Conservation (phyloP, 2,329 filamentous ascomycete genomes). For the Mycosphaerella arachidis region DNA sequence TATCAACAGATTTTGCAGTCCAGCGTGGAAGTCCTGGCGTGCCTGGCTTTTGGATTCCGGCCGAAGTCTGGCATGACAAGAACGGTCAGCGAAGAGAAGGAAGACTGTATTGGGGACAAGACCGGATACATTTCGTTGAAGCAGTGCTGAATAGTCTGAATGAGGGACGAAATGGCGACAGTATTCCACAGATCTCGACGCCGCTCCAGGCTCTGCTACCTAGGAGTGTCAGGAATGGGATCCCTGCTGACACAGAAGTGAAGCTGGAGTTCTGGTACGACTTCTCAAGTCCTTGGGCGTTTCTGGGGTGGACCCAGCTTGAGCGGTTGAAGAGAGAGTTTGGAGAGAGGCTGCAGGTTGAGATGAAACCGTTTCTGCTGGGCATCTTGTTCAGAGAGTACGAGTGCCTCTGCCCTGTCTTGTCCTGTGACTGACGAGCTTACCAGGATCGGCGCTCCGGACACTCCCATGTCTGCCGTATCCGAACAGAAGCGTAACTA, state of each 20-base stretch:
- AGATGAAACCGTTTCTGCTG: conserved; percentile 24
- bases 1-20: conserved; percentile 18
- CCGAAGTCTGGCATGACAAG: conserved; percentile 16
- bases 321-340: conserved; percentile 15
- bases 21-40: conserved; percentile 21
- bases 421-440: background rate
- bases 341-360: conserved; percentile 14
- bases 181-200: conserved; percentile 7
- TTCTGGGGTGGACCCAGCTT: conserved; percentile 22
- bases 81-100: conserved; percentile 9
- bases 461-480: conserved; percentile 15
- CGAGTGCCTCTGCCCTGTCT: background rate
- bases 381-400: conserved; percentile 23
- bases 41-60: conserved; percentile 19
- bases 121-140: conserved; percentile 24
- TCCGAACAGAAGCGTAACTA: conserved; percentile 23
- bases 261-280: conserved; percentile 25
- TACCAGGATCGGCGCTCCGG: conserved; percentile 20
- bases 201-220: conserved; percentile 11
- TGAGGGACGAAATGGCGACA: conserved; percentile 10
- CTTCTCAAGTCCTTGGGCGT: conserved; percentile 22
- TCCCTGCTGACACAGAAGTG: conserved; percentile 12
- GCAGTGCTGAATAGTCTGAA: conserved; percentile 15
- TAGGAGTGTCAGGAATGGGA: background rate
- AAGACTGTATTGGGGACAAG: conserved; percentile 24